These are phyloP conservation scores for Phytophthora citricola DNA, from an alignment of 352 stramenopile genomes.

Conservation along the genomic window DNA sequence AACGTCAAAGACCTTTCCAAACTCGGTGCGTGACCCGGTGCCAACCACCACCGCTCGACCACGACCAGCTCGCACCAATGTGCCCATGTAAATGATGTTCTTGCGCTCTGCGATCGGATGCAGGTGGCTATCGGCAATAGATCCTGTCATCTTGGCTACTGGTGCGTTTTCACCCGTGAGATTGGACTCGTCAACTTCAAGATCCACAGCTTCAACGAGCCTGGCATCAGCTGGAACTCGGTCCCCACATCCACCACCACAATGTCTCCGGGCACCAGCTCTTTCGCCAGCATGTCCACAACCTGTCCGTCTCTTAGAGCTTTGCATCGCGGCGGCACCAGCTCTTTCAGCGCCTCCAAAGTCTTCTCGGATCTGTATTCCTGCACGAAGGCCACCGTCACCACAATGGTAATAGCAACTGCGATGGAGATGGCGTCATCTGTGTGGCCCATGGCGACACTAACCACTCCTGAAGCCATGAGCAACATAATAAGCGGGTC, in stretches of 20 bases:
- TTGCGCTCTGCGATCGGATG: conserved; percentile 82
- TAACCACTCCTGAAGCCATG: conserved; percentile 92
- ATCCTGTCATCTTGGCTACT: conserved; percentile 71
- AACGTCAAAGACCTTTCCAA: conserved; percentile 95
- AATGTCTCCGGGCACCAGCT: conserved; percentile 86
- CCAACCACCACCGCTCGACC: conserved; percentile 94
- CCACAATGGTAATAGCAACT: conserved; percentile 97
- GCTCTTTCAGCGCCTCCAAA: conserved; percentile 82
- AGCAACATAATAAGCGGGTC: conserved; percentile 97
- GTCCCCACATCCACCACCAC: conserved; percentile 92
- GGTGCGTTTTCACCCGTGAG: conserved; percentile 94
- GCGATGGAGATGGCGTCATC: conserved; percentile 97
- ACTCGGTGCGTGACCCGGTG: conserved; percentile 95
- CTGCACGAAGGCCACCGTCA: conserved; percentile 95
- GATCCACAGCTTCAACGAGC: conserved; percentile 88
- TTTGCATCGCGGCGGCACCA: conserved; percentile 80
- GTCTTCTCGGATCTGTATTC: conserved; percentile 90
- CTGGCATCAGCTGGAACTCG: conserved; percentile 93
- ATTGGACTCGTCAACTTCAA: conserved; percentile 94
- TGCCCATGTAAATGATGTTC: conserved; percentile 98
- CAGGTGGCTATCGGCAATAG: conserved; percentile 71
- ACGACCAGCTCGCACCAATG: conserved; percentile 92
- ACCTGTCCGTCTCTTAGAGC: conserved; percentile 62
- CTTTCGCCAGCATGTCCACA: conserved; percentile 72
- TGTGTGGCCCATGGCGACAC: conserved; percentile 92